These are phyloP conservation scores for Candida yuanshanica DNA, from an alignment of 805 yeast genomes.

Conservation along the genomic window DNA sequence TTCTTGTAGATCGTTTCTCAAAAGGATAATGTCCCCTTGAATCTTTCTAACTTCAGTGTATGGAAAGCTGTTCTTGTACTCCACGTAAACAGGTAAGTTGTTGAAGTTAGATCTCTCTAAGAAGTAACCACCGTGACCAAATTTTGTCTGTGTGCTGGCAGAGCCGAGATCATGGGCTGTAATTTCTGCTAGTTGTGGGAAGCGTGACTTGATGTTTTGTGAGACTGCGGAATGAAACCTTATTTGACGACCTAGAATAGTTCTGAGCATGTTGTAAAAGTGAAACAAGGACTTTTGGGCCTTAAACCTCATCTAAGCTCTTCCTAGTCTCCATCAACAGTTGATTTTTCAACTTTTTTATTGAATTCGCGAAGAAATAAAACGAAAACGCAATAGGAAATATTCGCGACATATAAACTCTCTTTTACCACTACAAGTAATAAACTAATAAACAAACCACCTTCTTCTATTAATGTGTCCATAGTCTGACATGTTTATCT, in stretches of 20 bases:
- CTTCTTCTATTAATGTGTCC: slow-evolving; percentile 58
- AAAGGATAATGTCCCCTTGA: slow-evolving; percentile 58
- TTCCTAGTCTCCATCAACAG: no score
- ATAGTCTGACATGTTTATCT: slow-evolving; percentile 87
- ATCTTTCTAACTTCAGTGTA: slow-evolving; percentile 71
- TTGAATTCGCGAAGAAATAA: not conserved
- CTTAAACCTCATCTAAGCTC: not conserved
- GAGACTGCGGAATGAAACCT: slow-evolving; percentile 12
- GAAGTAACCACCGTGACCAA: slow-evolving; percentile 28
- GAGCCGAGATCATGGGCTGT: slow-evolving; percentile 25
- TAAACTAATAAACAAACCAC: not conserved
- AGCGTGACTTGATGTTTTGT: slow-evolving; percentile 3
- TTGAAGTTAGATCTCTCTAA: slow-evolving; percentile 51
- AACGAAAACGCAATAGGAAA: no score
- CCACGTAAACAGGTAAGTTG: slow-evolving; percentile 77
- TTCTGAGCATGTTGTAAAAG: not conserved
- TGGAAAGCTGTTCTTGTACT: slow-evolving; percentile 53
- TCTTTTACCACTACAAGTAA: not conserved
- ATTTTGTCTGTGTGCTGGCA: slow-evolving; percentile 13
- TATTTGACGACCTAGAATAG: slow-evolving; percentile 2
- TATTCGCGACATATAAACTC: no score
- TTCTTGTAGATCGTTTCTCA: slow-evolving; percentile 60
- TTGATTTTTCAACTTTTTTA: not conserved
- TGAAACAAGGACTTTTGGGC: not conserved
- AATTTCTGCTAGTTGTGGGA: slow-evolving; percentile 28